Evolutionary conservation across 1,284 basidiomycete genomes (phyloP), one percentile per base, ranked within the genome.

Genomic region (Naganishia sp.): DNA sequence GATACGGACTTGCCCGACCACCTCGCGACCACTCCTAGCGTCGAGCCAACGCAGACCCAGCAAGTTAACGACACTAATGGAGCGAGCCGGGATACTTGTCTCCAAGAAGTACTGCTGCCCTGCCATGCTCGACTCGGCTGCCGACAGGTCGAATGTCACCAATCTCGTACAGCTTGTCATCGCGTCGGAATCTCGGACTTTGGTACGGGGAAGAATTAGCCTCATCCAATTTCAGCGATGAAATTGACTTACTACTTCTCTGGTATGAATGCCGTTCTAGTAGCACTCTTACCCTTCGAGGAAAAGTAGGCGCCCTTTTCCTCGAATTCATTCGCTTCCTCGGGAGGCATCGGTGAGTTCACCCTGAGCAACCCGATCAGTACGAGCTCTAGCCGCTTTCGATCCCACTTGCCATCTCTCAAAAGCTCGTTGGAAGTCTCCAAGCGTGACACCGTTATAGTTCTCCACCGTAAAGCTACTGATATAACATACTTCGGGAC

Each of bases 301-400:
- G 56, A 47, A 25, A 61, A 61, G 39, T 66, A 49, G 1, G 46
- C 52, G 25, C 65, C 56, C 50, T 53, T 58, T 18, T 51, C 56
- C 41, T 66, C 65, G 31, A 66, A 66, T 13, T 66, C 50, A 23
- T 51, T 61, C 10, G 57, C 41, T 66, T 66, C 65, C 51, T 66
- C 53, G 13, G 31, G 28, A 18, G 57, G 23, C 65, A 66, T 51
- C 3, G 65, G 65, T 7, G 57, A 35, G 11, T 66, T 54, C 10
- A 61, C 52, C 65, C 65, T 66, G 31, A 23, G 18, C 6, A 15
- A 28, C 13, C 15, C 43, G 35, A 39, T 15, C 9, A 25, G 23
- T 13, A 28, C 28, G 10, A 54, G 2, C 28, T 43, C 9, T 45
- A 50, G 35, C n/a, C 54, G 25, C 3, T 11, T 18, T 11, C 23